Conservation (phyloP, 163 green algal genomes). For the Prototheca wickerhamii region DNA sequence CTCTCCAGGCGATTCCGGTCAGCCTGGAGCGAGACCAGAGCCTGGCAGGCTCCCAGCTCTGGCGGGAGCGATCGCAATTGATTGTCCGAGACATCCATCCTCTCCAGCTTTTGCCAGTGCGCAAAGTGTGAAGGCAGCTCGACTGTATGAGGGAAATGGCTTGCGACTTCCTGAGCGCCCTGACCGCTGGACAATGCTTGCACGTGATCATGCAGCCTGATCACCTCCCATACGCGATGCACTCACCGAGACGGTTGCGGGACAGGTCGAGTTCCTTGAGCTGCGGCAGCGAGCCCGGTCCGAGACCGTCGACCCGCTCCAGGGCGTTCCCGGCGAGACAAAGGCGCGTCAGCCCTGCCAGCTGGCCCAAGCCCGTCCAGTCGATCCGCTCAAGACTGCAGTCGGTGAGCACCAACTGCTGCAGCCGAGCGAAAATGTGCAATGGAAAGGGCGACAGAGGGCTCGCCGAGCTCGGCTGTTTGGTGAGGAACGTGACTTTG, state of each 20-base stretch:
- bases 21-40: slow-evolving; percentile 31
- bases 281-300: background rate
- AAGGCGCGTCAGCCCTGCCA: slow-evolving; percentile 19
- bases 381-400: too few species aligned
- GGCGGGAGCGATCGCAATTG: slow-evolving; percentile 22
- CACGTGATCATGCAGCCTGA: background rate
- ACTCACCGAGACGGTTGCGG: slow-evolving; percentile 22
- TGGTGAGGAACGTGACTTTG: background rate
- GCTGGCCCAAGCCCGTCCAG: too few species aligned
- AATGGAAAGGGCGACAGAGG: background rate
- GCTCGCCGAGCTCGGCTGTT: background rate
- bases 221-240: slow-evolving; percentile 4
- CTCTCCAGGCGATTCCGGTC: slow-evolving; percentile 25
- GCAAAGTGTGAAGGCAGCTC: slow-evolving; percentile 5
- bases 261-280: slow-evolving; percentile 11
- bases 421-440: too few species aligned
- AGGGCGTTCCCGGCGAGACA: slow-evolving; percentile 21
- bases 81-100: slow-evolving; percentile 32
- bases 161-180: background rate
- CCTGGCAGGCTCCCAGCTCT: slow-evolving; percentile 16
- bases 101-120: background rate
- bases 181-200: background rate
- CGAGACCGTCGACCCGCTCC: slow-evolving; percentile 8
- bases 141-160: background rate
- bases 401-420: too few species aligned